Percentiles rank a stretch among this genome's conserved stretches.
Evolutionary conservation across 768 basidiomycete species (phyloP).

Genomic region (Trametopsis cervina): DNA sequence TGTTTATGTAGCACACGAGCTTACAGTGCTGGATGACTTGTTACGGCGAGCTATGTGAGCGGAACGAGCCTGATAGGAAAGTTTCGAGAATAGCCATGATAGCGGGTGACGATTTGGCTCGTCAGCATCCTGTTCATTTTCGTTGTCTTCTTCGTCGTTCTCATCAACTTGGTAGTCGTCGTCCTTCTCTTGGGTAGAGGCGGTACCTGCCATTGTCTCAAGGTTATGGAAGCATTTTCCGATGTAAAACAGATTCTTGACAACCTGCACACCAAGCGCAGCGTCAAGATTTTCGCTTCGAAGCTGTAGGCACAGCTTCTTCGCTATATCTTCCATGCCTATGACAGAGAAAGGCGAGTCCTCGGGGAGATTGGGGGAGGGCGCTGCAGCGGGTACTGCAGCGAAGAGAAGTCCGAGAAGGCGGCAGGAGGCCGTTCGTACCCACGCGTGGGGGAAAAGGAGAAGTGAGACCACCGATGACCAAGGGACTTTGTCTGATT

Average conservation of each 20-base stretch:
- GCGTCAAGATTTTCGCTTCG: slow-evolving; percentile 77
- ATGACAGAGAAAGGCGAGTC: slow-evolving; percentile 42
- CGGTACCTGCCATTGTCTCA: slow-evolving; percentile 17
- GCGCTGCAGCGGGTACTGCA: slow-evolving; percentile 37
- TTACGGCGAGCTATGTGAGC: slow-evolving; percentile 67
- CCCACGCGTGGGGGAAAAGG: slow-evolving; percentile 92
- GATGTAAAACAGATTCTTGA: slow-evolving; percentile 92
- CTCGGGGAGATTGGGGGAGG: slow-evolving; percentile 23
- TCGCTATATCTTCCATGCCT: slow-evolving; percentile 64
- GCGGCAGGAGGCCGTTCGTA: slow-evolving; percentile 73
- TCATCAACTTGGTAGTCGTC: slow-evolving; percentile 24
- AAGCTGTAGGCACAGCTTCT: slow-evolving; percentile 69
- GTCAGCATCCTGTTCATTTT: slow-evolving; percentile 21
- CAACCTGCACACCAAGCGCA: slow-evolving; percentile 68
- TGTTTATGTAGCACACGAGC: slow-evolving; percentile 15
- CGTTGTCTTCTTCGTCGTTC: slow-evolving; percentile 25
- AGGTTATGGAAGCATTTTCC: slow-evolving; percentile 71
- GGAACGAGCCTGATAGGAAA: slow-evolving; percentile 81
- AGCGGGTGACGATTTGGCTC: slow-evolving; percentile 42
- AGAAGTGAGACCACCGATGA: slow-evolving; percentile 54
- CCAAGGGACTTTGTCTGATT: slow-evolving; percentile 55
- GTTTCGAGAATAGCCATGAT: slow-evolving; percentile 90
- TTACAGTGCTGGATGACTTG: slow-evolving; percentile 38
- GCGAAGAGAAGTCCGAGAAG: slow-evolving; percentile 68
- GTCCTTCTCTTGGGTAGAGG: slow-evolving; percentile 9